These are phyloP conservation scores for Amanita fuliginea DNA, from an alignment of 768 basidiomycete genomes.

Conservation along the genomic window DNA sequence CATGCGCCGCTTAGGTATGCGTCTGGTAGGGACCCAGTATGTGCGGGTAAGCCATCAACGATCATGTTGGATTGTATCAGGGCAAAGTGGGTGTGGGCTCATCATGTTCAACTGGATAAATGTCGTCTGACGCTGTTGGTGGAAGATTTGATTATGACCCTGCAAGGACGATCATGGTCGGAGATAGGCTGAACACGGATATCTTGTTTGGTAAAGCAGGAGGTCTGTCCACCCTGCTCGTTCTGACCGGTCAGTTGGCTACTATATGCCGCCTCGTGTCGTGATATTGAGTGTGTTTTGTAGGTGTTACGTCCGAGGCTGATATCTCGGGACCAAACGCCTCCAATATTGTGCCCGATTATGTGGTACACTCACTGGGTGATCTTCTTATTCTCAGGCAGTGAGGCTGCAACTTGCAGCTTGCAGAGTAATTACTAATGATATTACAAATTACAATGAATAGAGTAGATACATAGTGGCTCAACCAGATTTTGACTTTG, in stretches of 20 bases:
- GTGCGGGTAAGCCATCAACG: constrained; percentile 84
- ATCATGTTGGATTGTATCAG: constrained; percentile 93
- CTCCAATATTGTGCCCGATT: constrained; percentile 70
- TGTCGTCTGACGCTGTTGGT: neutral
- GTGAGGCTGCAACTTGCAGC: too few relatives aligned
- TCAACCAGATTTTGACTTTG: neutral
- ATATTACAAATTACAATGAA: neutral
- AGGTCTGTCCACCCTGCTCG: constrained; percentile 79
- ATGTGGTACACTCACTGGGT: constrained; percentile 70
- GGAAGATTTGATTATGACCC: constrained; percentile 80
- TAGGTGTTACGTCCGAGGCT: constrained; percentile 69
- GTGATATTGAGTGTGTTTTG: neutral
- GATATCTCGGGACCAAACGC: constrained; percentile 66
- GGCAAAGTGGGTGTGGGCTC: constrained; percentile 28
- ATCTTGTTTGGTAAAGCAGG: constrained; percentile 88
- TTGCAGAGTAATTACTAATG: constrained; percentile 1
- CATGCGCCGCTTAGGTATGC: constrained; percentile 75
- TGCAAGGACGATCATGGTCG: constrained; percentile 83
- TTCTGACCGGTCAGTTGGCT: constrained; percentile 63
- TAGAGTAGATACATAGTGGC: neutral
- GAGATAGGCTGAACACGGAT: constrained; percentile 92
- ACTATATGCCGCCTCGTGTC: neutral
- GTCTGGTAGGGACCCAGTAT: constrained; percentile 56
- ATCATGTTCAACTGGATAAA: neutral
- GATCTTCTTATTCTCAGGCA: constrained; percentile 46